Evolutionary conservation across 2,329 filamentous ascomycete species (phyloP).

Genomic region (Akanthomyces uredinophilus): DNA sequence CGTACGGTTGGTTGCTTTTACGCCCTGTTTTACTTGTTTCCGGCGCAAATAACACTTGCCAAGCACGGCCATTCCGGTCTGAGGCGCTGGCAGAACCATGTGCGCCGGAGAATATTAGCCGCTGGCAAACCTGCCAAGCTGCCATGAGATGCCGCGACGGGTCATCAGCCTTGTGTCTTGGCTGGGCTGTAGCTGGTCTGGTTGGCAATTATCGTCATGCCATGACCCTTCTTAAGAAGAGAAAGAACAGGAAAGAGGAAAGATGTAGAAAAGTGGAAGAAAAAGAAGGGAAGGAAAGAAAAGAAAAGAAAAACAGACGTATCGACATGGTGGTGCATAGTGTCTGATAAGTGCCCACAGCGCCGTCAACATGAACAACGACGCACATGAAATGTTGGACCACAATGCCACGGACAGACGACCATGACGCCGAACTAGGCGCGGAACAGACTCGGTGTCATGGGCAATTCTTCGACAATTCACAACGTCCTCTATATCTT

Average conservation of each 20-base stretch:
- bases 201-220: neutral
- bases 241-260: too few relatives aligned
- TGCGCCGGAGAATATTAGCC: neutral
- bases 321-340: too few relatives aligned
- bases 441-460: neutral
- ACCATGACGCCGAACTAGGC: neutral
- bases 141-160: constrained; percentile 6
- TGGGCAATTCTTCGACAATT: neutral
- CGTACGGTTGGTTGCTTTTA: too few relatives aligned
- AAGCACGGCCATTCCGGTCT: neutral
- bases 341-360: too few relatives aligned
- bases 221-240: too few relatives aligned
- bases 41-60: neutral
- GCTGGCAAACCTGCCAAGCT: neutral
- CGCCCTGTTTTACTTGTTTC: too few relatives aligned
- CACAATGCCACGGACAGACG: neutral
- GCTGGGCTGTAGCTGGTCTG: neutral
- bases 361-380: neutral
- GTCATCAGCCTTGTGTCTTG: neutral
- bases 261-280: too few relatives aligned
- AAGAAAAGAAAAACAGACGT: too few relatives aligned
- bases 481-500: neutral
- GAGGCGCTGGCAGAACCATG: neutral
- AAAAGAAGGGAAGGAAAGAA: too few relatives aligned
- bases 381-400: neutral